phyloP scores from a whole-genome alignment of 2,329 filamentous ascomycete species.

The Diaporthe citrichinensis region DNA sequence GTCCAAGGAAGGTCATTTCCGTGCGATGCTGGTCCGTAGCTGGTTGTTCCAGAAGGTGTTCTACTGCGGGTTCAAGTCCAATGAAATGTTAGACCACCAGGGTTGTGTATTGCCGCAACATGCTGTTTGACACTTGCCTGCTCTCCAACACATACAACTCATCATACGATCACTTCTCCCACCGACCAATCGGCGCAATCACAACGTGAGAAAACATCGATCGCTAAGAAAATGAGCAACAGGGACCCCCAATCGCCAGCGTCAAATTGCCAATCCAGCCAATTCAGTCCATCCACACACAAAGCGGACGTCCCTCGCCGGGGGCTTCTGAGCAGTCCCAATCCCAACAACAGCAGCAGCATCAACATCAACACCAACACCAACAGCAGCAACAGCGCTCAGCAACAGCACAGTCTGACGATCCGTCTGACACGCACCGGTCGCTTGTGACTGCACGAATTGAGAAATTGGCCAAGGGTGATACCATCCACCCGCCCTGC shows the following conservation, averaged over 20 bases:
- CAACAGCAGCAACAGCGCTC: conserved; percentile 47
- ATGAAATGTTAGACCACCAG: background rate
- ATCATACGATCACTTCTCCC: background rate
- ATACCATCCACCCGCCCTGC: conserved; percentile 84
- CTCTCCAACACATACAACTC: background rate
- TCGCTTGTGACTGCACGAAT: conserved; percentile 80
- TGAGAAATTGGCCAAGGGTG: conserved; percentile 81
- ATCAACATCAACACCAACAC: background rate
- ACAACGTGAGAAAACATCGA: background rate
- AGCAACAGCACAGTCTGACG: conserved; percentile 26
- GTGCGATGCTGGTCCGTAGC: background rate
- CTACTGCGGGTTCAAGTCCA: background rate
- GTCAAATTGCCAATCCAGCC: conserved; percentile 32
- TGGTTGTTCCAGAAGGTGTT: background rate
- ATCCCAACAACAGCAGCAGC: background rate
- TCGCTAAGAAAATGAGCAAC: conserved; percentile 21
- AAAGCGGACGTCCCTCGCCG: conserved; percentile 48
- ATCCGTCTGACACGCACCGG: conserved; percentile 53
- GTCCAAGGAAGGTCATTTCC: background rate
- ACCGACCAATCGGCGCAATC: background rate
- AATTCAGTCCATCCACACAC: conserved; percentile 25
- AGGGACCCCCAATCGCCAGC: conserved; percentile 20
- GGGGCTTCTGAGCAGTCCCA: conserved; percentile 46
- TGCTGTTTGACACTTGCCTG: background rate
- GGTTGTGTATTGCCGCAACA: background rate